phyloP scores from a whole-genome alignment of 495 filamentous ascomycete genomes.

The Neurospora cerealis region DNA sequence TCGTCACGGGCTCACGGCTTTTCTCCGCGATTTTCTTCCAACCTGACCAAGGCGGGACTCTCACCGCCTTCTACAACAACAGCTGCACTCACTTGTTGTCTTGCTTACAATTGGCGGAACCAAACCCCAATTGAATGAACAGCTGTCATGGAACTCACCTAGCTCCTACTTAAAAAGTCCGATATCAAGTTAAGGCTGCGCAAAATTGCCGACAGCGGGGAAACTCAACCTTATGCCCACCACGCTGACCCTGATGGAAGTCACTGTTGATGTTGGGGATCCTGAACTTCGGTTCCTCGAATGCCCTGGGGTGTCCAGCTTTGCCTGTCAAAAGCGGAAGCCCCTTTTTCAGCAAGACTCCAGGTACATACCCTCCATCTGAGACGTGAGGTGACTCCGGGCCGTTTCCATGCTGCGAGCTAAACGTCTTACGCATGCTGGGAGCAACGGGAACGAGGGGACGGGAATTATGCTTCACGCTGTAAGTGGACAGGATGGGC shows the following conservation, averaged over 20 bases:
- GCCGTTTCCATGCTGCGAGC: not conserved
- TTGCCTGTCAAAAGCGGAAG: not conserved
- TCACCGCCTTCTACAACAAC: not conserved
- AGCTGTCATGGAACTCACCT: not conserved
- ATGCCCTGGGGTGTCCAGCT: not conserved
- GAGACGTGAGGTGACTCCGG: not conserved
- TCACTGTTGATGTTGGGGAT: not conserved
- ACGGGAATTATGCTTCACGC: not conserved
- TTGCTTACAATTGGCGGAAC: not conserved
- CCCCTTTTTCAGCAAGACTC: not conserved
- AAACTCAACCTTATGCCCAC: not conserved
- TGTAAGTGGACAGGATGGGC: not conserved
- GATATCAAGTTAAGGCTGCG: not conserved
- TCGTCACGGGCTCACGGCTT: not conserved
- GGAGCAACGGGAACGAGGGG: not conserved
- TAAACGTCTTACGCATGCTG: not conserved
- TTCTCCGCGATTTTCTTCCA: not conserved
- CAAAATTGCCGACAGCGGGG: not conserved
- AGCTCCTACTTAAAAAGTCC: not conserved
- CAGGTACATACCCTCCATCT: not conserved
- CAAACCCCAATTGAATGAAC: not conserved
- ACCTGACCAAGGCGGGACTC: not conserved
- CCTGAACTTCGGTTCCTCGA: not conserved
- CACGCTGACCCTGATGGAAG: not conserved
- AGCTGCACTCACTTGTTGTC: not conserved